Percentiles rank a stretch among this genome's conserved stretches.
Evolutionary conservation across 768 basidiomycete species (phyloP).

Genomic region (Boletus fagicola): DNA sequence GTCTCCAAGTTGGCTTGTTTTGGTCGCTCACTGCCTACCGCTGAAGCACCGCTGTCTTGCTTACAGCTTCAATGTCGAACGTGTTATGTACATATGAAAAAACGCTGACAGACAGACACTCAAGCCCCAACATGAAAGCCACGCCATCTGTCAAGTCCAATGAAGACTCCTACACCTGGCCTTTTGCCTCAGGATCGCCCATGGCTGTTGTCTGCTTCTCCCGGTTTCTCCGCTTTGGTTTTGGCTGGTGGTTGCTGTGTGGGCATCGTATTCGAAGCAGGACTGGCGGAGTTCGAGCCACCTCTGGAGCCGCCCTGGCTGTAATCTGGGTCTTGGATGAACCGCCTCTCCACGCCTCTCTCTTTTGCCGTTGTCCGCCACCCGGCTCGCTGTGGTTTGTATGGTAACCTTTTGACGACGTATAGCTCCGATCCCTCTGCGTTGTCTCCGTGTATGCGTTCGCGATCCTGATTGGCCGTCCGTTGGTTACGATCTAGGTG

Average conservation of each 20-base stretch:
- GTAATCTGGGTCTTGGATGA: conserved; percentile 29
- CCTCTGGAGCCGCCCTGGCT: conserved; percentile 15
- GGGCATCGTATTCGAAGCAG: conserved; percentile 11
- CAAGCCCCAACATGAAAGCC: background rate
- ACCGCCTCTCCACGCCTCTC: conserved; percentile 13
- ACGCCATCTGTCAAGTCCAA: background rate
- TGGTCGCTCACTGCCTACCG: conserved; percentile 3
- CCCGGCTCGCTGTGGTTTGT: background rate
- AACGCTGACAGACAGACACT: background rate
- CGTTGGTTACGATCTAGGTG: conserved; percentile 32
- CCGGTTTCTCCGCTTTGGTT: conserved; percentile 4
- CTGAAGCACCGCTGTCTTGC: background rate
- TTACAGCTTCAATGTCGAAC: background rate
- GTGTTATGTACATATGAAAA: conserved; percentile 4
- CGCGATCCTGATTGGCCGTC: conserved; percentile 19
- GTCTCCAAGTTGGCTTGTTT: background rate
- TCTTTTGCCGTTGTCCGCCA: background rate
- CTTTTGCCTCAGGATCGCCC: conserved; percentile 2
- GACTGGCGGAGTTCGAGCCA: conserved; percentile 5
- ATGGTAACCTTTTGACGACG: background rate
- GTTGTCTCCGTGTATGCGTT: background rate
- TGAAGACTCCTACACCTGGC: background rate
- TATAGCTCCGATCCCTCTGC: background rate
- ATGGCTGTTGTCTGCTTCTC: conserved; percentile 6
- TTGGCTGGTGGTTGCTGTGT: conserved; percentile 12